phyloP scores from a whole-genome alignment of 441 rosid genomes.

The Metrosideros polymorpha region DNA sequence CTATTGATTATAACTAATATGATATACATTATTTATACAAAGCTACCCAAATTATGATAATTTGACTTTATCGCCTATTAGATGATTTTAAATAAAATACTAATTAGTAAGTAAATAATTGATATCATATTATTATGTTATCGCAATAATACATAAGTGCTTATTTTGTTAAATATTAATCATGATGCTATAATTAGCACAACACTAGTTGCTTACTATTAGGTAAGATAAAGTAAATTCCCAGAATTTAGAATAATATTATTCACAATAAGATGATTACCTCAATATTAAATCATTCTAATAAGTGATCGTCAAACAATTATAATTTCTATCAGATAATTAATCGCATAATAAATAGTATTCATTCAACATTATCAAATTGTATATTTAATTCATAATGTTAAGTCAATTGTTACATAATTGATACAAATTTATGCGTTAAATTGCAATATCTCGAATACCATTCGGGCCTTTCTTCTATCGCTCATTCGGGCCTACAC shows the following conservation, averaged over 20 bases:
- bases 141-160: background rate
- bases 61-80: background rate
- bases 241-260: background rate
- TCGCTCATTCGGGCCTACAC: background rate
- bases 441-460: too few relatives aligned
- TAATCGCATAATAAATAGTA: background rate
- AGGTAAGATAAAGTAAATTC: background rate
- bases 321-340: background rate
- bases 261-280: background rate
- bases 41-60: background rate
- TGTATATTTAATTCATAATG: background rate
- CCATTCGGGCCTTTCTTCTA: background rate
- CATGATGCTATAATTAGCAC: background rate
- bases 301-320: background rate
- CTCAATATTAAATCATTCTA: background rate
- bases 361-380: background rate
- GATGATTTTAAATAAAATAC: background rate
- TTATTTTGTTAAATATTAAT: background rate
- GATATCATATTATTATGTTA: background rate
- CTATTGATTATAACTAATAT: background rate
- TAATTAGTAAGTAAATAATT: background rate
- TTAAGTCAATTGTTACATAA: background rate
- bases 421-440: background rate
- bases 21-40: background rate
- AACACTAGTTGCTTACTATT: background rate